Percentiles rank a stretch among this genome's conserved stretches.
phyloP scores from a whole-genome alignment of 2,329 filamentous ascomycete species.

The Hymenoscyphus repandus region DNA sequence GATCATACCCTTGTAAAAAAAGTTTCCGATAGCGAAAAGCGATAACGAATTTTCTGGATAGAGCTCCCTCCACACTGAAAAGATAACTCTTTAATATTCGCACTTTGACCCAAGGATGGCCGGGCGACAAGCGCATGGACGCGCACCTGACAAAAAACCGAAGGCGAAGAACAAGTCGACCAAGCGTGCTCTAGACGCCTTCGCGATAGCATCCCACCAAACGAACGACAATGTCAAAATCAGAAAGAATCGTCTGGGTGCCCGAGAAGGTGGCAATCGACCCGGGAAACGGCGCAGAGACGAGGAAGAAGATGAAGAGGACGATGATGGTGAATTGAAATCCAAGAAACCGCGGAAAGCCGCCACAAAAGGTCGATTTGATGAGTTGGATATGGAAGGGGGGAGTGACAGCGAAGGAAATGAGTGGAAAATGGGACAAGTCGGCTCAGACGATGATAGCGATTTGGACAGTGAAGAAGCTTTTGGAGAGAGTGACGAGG shows the following conservation, averaged over 20 bases:
- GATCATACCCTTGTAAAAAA: slow-evolving; percentile 21
- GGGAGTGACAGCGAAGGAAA: slow-evolving; percentile 67
- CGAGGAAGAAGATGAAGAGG: slow-evolving; percentile 43
- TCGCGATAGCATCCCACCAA: slow-evolving; percentile 57
- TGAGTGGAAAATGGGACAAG: slow-evolving; percentile 61
- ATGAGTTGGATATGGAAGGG: slow-evolving; percentile 45
- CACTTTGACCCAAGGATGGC: slow-evolving; percentile 25
- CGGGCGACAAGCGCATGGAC: slow-evolving; percentile 33
- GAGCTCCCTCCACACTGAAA: slow-evolving; percentile 5
- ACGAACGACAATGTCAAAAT: slow-evolving; percentile 48
- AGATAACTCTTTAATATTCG: slow-evolving; percentile 2
- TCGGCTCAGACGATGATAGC: slow-evolving; percentile 61
- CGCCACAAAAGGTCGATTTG: slow-evolving; percentile 26
- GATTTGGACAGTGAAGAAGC: slow-evolving; percentile 69
- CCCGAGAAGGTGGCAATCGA: slow-evolving; percentile 39
- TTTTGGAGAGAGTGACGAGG: slow-evolving; percentile 67
- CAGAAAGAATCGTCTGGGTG: slow-evolving; percentile 52
- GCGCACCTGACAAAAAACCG: slow-evolving; percentile 25
- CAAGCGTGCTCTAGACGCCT: slow-evolving; percentile 45
- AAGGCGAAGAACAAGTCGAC: slow-evolving; percentile 43
- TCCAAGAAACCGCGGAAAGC: slow-evolving; percentile 31
- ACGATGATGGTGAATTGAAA: slow-evolving; percentile 34
- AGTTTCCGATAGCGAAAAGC: slow-evolving; percentile 11
- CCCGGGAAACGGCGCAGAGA: slow-evolving; percentile 34
- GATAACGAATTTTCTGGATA: slow-evolving; percentile 19